These are phyloP conservation scores for Saturnispora kantuleensis DNA, from an alignment of 805 yeast species.

Conservation along the genomic window DNA sequence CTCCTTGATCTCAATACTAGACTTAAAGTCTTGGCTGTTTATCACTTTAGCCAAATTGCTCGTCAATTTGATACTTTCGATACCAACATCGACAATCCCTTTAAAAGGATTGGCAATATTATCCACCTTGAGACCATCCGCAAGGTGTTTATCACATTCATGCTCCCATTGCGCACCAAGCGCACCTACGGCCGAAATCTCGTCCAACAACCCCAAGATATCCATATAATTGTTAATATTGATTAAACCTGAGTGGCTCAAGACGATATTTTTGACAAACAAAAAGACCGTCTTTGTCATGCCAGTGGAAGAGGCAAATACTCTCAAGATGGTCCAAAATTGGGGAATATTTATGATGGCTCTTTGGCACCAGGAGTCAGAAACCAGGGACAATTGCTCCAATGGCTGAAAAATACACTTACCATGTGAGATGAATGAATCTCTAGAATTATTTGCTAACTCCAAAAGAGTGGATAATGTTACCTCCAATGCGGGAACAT, in stretches of 20 bases:
- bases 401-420: constrained; percentile 37
- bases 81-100: constrained; percentile 47
- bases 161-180: constrained; percentile 70
- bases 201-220: constrained; percentile 64
- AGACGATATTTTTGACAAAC: constrained; percentile 36
- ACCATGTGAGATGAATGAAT: constrained; percentile 36
- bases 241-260: constrained; percentile 27
- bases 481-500: constrained; percentile 14
- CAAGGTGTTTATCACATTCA: constrained; percentile 37
- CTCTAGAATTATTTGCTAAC: constrained; percentile 26
- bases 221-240: constrained; percentile 48
- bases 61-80: constrained; percentile 54
- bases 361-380: constrained; percentile 33
- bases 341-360: constrained; percentile 28
- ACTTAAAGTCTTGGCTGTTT: constrained; percentile 23
- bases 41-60: constrained; percentile 35
- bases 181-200: constrained; percentile 73
- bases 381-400: constrained; percentile 36
- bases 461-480: constrained; percentile 20
- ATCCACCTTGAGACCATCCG: constrained; percentile 35
- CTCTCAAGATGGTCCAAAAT: constrained; percentile 41
- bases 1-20: constrained; percentile 24
- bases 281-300: constrained; percentile 34
- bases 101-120: constrained; percentile 38
- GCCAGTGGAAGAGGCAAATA: constrained; percentile 35